Evolutionary conservation across 805 yeast species (phyloP).

Genomic region (Kockiozyma suomiensis): DNA sequence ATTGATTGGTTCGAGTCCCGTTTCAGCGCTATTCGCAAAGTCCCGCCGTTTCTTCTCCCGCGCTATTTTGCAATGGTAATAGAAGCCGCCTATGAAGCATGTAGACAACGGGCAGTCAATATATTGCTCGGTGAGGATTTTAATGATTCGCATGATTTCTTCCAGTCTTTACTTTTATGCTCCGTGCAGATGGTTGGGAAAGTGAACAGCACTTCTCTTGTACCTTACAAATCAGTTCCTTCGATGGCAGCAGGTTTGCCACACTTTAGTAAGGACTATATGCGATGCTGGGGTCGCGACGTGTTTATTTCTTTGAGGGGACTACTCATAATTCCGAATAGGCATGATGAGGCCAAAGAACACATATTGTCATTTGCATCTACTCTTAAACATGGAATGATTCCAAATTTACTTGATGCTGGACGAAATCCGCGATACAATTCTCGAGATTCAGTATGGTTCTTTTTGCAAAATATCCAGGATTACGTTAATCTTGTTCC

Average conservation of each 20-base stretch:
- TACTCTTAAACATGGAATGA: slow-evolving; percentile 91
- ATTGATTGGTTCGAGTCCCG: slow-evolving; percentile 71
- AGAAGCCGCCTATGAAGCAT: slow-evolving; percentile 82
- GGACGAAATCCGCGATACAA: slow-evolving; percentile 93
- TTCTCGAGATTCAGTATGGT: slow-evolving; percentile 98
- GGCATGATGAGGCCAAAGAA: slow-evolving; percentile 73
- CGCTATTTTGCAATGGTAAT: slow-evolving; percentile 82
- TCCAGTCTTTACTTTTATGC: slow-evolving; percentile 75
- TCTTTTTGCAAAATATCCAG: slow-evolving; percentile 84
- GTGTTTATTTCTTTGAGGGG: slow-evolving; percentile 89
- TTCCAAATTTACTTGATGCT: slow-evolving; percentile 89
- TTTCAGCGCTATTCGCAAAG: slow-evolving; percentile 59
- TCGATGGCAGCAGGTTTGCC: slow-evolving; percentile 96
- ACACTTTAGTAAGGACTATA: slow-evolving; percentile 84
- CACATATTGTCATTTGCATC: slow-evolving; percentile 88
- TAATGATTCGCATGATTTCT: slow-evolving; percentile 62
- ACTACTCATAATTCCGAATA: slow-evolving; percentile 70
- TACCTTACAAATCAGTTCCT: slow-evolving; percentile 62
- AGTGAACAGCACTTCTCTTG: slow-evolving; percentile 72
- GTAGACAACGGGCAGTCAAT: slow-evolving; percentile 65
- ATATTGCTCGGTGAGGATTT: slow-evolving; percentile 54
- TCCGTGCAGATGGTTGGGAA: slow-evolving; percentile 85
- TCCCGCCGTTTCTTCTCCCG: slow-evolving; percentile 83
- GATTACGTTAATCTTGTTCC: slow-evolving; percentile 74
- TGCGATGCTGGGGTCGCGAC: slow-evolving; percentile 99